Percentiles rank a stretch among this genome's conserved stretches.
phyloP scores from a whole-genome alignment of 805 yeast genomes.

The Maudiozyma bulderi region DNA sequence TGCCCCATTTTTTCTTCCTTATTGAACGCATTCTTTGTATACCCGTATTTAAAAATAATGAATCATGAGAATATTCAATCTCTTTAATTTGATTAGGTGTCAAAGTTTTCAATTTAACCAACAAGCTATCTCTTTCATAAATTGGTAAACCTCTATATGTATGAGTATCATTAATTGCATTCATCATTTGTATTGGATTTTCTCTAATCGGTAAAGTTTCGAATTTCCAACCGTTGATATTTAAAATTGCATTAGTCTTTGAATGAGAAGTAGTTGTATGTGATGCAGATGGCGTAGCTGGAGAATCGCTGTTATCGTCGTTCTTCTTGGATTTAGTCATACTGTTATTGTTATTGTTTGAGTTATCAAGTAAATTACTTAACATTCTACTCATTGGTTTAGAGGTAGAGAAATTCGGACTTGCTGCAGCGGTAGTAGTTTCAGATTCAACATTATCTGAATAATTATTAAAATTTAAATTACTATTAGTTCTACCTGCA shows the following conservation, averaged over 20 bases:
- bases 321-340: constrained; percentile 1
- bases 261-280: neutral
- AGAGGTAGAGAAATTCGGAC: neutral
- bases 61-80: constrained; percentile 41
- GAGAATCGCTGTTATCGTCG: constrained; percentile 5
- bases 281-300: neutral
- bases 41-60: constrained; percentile 37
- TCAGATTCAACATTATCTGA: neutral
- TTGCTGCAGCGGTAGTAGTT: neutral
- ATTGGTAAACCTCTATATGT: constrained; percentile 37
- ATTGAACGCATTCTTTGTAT: constrained; percentile 34
- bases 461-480: neutral
- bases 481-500: no score
- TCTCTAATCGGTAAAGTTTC: constrained; percentile 17
- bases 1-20: constrained; percentile 39
- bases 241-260: constrained; percentile 7
- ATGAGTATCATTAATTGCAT: constrained; percentile 9
- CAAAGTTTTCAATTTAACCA: constrained; percentile 24
- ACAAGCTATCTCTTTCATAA: constrained; percentile 26
- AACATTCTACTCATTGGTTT: constrained; percentile 18
- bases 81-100: constrained; percentile 34
- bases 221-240: constrained; percentile 28
- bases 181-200: constrained; percentile 5
- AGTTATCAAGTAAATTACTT: constrained; percentile 14
- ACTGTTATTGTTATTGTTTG: no score